Base-by-base conservation (phyloP, 108 stramenopile genomes). In the Skeletonema marinoi region DNA sequence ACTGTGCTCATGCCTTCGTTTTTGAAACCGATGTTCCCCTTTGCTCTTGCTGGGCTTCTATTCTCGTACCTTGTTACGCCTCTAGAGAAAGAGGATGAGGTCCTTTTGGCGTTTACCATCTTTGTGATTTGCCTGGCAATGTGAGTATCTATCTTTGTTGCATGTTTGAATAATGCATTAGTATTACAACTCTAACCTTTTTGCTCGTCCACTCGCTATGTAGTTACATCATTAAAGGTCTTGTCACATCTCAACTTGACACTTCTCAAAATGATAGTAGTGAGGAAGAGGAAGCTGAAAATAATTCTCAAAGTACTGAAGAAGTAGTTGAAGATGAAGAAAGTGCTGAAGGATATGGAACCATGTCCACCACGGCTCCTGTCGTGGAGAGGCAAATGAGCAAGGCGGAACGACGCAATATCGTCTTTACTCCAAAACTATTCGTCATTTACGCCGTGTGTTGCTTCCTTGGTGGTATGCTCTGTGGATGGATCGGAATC, bases 381-480 rank as follows among this genome's bases (percentile, higher is more conserved):
- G 41, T 9, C 6, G 50, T 51, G 0, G 1, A 14, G 13, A 50
- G 17, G 13, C 46, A 30, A 19, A 10, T 14, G 13, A 21, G 29
- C 56, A 59, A 60, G 58, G 9, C 9, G 31, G 67, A 68, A 8
- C 12, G 67, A 30, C 19, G 67, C 10, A 68, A 60, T 9, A 68
- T 68, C 21, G 30, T 25, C 16, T 68, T 68, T 14, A 60, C 67
- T 4, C 54, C 58, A 4, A 68, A 68, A 68, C 58, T 30, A 5
- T 68, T 14, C 67, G n/a, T 6, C 25, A 68, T 68, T 9, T 68
- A 68, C 7, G 67, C 58, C 3, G 8, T 54, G 30, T 32, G 29
- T 14, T 68, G 67, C 58, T 68, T 60, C 67, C 58, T 68, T 68
- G 67, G 67, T 16, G 67, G 67, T 4, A 68, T 68, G 58, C 21